These are phyloP conservation scores for Penicillium decumbens DNA, from an alignment of 2,329 filamentous ascomycete genomes.

Conservation along the genomic window DNA sequence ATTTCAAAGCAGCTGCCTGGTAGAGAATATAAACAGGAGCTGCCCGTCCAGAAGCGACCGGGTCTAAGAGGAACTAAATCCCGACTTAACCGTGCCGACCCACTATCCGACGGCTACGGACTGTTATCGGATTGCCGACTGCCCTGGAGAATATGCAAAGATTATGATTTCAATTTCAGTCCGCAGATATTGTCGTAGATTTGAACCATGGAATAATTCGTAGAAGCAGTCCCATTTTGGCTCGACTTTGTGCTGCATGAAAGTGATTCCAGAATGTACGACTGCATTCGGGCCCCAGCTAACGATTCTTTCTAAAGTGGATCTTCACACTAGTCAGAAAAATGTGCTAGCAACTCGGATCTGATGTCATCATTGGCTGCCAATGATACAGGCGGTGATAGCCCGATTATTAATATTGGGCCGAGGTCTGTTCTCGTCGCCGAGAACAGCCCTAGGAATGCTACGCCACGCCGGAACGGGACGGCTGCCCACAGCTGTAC, in stretches of 20 bases:
- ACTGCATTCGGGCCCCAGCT: background rate
- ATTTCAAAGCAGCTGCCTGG: background rate
- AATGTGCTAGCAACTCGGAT: background rate
- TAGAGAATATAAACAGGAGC: slow-evolving; percentile 7
- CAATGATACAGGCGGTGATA: background rate
- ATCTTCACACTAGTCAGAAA: slow-evolving; percentile 5
- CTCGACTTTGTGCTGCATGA: background rate
- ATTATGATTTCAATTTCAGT: background rate
- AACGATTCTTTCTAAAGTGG: background rate
- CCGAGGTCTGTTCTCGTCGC: background rate
- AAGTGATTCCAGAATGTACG: background rate
- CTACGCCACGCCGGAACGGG: background rate
- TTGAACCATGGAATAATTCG: background rate
- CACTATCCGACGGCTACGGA: slow-evolving; percentile 15
- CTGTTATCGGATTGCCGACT: slow-evolving; percentile 8
- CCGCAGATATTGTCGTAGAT: background rate
- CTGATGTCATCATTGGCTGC: slow-evolving; percentile 9
- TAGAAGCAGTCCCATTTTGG: background rate
- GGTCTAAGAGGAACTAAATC: slow-evolving; percentile 6
- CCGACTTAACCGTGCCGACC: slow-evolving; percentile 21
- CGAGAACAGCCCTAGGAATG: background rate
- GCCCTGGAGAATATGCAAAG: background rate
- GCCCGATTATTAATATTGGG: background rate
- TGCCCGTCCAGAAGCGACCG: background rate
- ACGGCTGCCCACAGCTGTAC: background rate